Conservation (phyloP, 176 grass and related monocot species). For the Panicum miliaceum region DNA sequence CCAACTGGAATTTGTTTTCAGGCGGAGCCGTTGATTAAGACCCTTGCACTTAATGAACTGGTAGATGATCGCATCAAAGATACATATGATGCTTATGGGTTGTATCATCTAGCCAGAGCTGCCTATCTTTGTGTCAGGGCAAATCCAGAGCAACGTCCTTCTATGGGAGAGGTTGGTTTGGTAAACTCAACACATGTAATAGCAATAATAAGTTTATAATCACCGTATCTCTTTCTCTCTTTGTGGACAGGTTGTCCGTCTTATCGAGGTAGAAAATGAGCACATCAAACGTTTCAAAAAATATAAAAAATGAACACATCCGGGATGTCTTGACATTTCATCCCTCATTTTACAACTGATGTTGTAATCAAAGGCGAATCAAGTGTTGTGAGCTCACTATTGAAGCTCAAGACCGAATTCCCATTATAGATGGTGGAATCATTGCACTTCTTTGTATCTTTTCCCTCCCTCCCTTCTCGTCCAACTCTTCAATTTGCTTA, state of each 20-base stretch:
- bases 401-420: neutral
- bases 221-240: neutral
- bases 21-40: conserved; percentile 69
- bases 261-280: conserved; percentile 58
- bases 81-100: conserved; percentile 52
- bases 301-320: conserved; percentile 45
- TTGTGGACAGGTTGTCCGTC: conserved; percentile 48
- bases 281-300: neutral
- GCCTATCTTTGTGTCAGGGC: conserved; percentile 68
- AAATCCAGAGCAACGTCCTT: conserved; percentile 72
- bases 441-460: neutral
- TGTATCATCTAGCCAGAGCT: conserved; percentile 60
- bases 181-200: neutral
- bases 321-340: conserved; percentile 62
- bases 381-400: neutral
- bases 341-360: conserved; percentile 56
- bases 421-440: neutral
- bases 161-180: conserved; percentile 68
- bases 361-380: neutral
- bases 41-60: conserved; percentile 61
- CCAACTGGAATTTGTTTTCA: conserved; percentile 31
- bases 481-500: neutral
- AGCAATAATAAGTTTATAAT: neutral
- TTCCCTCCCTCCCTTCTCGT: neutral
- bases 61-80: conserved; percentile 60